Evolutionary conservation across 225 moss, liverwort and hornwort genomes (phyloP), one percentile per base, ranked within the genome.

Genomic region (Marchantia polymorpha): DNA sequence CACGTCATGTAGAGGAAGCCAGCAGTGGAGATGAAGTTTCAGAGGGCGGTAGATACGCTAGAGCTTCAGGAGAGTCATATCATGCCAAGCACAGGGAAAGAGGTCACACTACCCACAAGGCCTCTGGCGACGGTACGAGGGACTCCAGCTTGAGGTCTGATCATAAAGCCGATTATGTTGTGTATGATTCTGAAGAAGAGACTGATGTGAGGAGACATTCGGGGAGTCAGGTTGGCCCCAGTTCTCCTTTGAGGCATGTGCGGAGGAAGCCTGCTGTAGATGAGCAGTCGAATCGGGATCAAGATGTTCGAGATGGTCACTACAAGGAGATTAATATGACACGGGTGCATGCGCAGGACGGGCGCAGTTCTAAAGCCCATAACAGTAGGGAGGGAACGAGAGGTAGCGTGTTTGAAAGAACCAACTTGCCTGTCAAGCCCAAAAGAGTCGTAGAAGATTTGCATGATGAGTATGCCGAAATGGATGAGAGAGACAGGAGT

Each of bases 371-470:
- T 47, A 54, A 48, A 82, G 77, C 69, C 22, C 4, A 22, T 5
- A 64, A 23, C 66, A 29, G 66, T 20, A 84, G 75, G 72, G 87
- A 88, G 22, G 77, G 78, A 8, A 75, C 80, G 8, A 85, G 83
- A 79, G 85, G 74, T 48, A 88, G 85, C 25, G 85, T 88, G 64
- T 88, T 85, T 81, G 84, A 88, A 53, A 77, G 87, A 59, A 88
- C 87, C 7, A 85, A 88, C 55, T 79, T 87, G 52, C 69, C 82
- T 4, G 39, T 84, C 68, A 87, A 84, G 69, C 84, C 87, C 7
- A 82, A 79, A 63, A 77, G 84, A 56, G 60, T 78, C 0, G 60
- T 74, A 61, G 87, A 87, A 73, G 63, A 60, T 17, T 39, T 50
- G 2, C 55, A 55, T 15, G 84, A 74, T n/a, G 87, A 81, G 52